A percentile compares a stretch with the other conserved stretches of the same genome.
These are phyloP conservation scores for Mycena capillaripes DNA, from an alignment of 768 basidiomycete genomes.

Conservation along the genomic window DNA sequence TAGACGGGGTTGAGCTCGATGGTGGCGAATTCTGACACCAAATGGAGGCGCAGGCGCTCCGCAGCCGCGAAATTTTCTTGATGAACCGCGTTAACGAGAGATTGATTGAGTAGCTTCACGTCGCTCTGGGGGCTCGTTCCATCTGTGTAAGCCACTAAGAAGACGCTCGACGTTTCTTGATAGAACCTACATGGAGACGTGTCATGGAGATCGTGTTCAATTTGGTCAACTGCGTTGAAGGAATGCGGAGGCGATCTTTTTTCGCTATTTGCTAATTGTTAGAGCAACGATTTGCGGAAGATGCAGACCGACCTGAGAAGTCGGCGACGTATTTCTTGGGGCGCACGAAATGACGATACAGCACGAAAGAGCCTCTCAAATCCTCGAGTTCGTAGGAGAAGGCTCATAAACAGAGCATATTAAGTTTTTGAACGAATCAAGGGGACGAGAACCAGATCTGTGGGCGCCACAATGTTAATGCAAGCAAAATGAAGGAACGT, in stretches of 20 bases:
- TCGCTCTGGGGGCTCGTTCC: neutral
- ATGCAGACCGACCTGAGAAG: neutral
- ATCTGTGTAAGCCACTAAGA: neutral
- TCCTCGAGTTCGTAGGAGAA: constrained; percentile 12
- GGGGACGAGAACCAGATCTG: too few species aligned
- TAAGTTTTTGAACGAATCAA: too few species aligned
- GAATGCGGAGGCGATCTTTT: neutral
- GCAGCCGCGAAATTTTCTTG: constrained; percentile 24
- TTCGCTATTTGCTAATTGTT: neutral
- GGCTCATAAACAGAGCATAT: constrained; percentile 17
- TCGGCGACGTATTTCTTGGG: neutral
- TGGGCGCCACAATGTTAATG: neutral
- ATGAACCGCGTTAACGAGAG: constrained; percentile 17
- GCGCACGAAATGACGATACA: neutral
- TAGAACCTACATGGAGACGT: neutral
- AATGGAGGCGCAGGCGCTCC: constrained; percentile 24
- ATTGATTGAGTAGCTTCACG: constrained; percentile 1
- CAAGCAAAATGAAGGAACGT: neutral
- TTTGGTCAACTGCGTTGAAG: neutral
- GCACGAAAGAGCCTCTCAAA: neutral
- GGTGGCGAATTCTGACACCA: constrained; percentile 1
- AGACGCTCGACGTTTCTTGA: neutral
- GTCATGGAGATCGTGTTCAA: neutral
- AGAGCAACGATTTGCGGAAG: neutral
- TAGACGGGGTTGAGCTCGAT: constrained; percentile 28